Base-by-base conservation (phyloP, 441 rosid genomes). In the Aleurites moluccanus region DNA sequence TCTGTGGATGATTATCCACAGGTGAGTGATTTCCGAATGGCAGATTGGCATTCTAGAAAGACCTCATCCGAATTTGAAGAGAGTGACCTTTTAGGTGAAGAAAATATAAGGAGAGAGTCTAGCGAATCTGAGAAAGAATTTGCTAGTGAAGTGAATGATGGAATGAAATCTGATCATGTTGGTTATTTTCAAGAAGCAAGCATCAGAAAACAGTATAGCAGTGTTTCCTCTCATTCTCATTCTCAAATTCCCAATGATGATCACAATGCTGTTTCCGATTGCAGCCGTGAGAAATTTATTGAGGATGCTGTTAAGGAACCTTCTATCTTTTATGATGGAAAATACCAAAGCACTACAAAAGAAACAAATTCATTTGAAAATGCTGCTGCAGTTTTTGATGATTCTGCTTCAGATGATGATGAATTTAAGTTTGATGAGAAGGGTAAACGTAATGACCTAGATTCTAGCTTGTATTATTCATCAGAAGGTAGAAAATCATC, bases 371-470 rank as follows among this genome's bases (percentile, higher is more conserved):
- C 78, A 20, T 64, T 70, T 78, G 88, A 76, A 61, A 70, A 77
- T 77, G 79, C 83, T 75, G 75, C 82, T 49, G 77, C 62, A 27
- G 79, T 84, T 79, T 91, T 84, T 77, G 93, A 93, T 82, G 88
- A 90, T 82, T 88, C 80, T 80, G 82, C 82, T 61, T 92, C 88
- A 16, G 56, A 52, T 59, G 89, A 84, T 74, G 84, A 82, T 73
- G 85, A 73, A 50, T 75, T 73, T 74, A 78, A 75, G 44, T 82
- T 87, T 62, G 85, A 86, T 25, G 60, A 55, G 1, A 83, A 82
- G 73, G 80, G 70, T 68, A 74, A 76, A 69, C 35, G 52, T 52
- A 69, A 65, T 74, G 77, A 64, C 56, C 78, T 68, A n/a, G n/a
- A n/a, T 45, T 81, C 79, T 65, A 72, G 81, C 78, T 73, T 65